Evolutionary conservation across 2,329 filamentous ascomycete species (phyloP).

Genomic region (Paraphoma chrysanthemicola): DNA sequence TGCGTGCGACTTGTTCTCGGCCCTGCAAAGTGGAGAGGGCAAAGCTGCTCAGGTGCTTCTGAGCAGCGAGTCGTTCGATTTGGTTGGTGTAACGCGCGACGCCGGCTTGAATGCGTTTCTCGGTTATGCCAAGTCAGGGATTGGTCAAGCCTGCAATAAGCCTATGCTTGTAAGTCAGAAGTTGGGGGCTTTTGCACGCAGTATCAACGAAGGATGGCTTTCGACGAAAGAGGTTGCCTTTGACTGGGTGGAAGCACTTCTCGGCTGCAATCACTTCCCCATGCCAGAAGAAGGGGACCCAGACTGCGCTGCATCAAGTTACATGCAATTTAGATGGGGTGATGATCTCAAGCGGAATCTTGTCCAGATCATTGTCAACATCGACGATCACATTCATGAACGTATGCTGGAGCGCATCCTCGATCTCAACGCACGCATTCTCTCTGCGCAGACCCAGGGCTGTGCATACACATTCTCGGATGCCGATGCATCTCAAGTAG

Average conservation of each 20-base stretch:
- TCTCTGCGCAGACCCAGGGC: constrained; percentile 24
- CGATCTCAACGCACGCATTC: constrained; percentile 34
- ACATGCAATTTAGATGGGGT: constrained; percentile 62
- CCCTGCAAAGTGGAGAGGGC: constrained; percentile 44
- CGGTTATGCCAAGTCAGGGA: constrained; percentile 60
- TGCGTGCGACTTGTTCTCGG: constrained; percentile 52
- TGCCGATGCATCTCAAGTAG: constrained; percentile 51
- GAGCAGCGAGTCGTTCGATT: constrained; percentile 57
- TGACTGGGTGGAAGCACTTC: constrained; percentile 60
- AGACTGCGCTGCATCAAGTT: constrained; percentile 52
- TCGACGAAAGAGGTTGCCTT: constrained; percentile 61
- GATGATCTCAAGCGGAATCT: constrained; percentile 62
- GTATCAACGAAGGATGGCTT: constrained; percentile 56
- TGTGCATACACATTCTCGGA: constrained; percentile 27
- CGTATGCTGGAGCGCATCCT: constrained; percentile 46
- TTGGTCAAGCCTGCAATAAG: constrained; percentile 49
- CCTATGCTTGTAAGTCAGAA: constrained; percentile 50
- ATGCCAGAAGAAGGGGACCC: constrained; percentile 12
- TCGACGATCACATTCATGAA: constrained; percentile 62
- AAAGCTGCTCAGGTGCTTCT: constrained; percentile 56
- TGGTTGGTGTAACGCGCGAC: constrained; percentile 57
- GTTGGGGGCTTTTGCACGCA: constrained; percentile 50
- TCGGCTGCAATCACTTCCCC: constrained; percentile 50
- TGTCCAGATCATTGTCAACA: constrained; percentile 59
- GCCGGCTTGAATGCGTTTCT: constrained; percentile 63